These are phyloP conservation scores for Thalia dealbata DNA, from an alignment of 176 grass and related monocot species.

Conservation along the genomic window DNA sequence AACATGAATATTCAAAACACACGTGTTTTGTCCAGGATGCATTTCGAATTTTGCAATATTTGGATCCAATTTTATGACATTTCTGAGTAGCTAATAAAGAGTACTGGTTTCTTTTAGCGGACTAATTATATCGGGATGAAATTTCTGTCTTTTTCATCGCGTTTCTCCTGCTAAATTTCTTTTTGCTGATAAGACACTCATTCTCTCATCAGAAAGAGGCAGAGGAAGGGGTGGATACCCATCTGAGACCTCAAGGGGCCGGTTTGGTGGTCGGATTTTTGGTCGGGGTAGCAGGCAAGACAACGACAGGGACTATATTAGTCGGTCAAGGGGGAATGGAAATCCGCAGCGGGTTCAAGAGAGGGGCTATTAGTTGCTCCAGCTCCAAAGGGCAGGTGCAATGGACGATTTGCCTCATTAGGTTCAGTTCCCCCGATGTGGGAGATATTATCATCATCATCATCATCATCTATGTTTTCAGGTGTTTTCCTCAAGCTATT, in stretches of 20 bases:
- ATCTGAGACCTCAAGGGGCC: slow-evolving; percentile 24
- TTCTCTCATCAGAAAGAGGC: slow-evolving; percentile 41
- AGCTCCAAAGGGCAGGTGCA: slow-evolving; percentile 15
- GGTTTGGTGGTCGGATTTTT: slow-evolving; percentile 33
- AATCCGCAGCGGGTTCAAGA: slow-evolving; percentile 31
- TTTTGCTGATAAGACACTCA: background rate
- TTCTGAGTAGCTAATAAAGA: too few relatives aligned
- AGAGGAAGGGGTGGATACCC: slow-evolving; percentile 29
- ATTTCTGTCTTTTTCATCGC: too few relatives aligned
- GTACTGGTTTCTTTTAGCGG: too few relatives aligned
- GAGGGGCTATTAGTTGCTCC: slow-evolving; percentile 49
- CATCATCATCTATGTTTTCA: background rate
- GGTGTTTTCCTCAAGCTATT: background rate
- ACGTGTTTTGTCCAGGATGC: too few relatives aligned
- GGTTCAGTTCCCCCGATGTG: background rate
- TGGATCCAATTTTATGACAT: too few relatives aligned
- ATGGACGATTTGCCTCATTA: background rate
- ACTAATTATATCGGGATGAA: too few relatives aligned
- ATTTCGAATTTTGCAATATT: too few relatives aligned
- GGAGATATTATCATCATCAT: background rate
- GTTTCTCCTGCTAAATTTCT: too few relatives aligned
- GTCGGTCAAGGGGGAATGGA: slow-evolving; percentile 40
- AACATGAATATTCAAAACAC: too few relatives aligned
- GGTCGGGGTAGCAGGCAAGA: slow-evolving; percentile 16
- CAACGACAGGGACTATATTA: slow-evolving; percentile 31